phyloP scores from a whole-genome alignment of 2,329 filamentous ascomycete species.

The Dactylellina parvicollis region DNA sequence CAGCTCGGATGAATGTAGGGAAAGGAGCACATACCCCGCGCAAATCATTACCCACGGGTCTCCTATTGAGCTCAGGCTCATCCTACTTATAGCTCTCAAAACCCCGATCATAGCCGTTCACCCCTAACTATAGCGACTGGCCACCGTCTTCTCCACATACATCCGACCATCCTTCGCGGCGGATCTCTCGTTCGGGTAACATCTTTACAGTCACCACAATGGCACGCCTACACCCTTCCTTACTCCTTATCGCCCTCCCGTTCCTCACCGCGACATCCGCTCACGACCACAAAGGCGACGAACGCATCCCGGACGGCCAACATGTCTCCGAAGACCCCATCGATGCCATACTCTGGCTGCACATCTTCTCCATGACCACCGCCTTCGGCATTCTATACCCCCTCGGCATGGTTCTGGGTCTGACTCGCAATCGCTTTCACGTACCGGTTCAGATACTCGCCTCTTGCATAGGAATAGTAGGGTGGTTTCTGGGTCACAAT shows the following conservation, averaged over 20 bases:
- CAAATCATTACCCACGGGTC: background rate
- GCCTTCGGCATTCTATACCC: slow-evolving; percentile 94
- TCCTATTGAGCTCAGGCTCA: background rate
- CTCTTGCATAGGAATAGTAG: slow-evolving; percentile 78
- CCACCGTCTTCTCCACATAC: background rate
- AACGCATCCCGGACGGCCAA: slow-evolving; percentile 38
- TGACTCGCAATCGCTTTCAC: slow-evolving; percentile 91
- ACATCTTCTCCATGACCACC: slow-evolving; percentile 87
- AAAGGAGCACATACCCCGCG: too few species aligned
- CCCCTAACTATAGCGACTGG: background rate
- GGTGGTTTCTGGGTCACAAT: slow-evolving; percentile 82
- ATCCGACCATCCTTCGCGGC: background rate
- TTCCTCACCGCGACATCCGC: slow-evolving; percentile 57
- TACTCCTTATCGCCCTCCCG: background rate
- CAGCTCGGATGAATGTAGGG: background rate
- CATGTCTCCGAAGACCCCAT: slow-evolving; percentile 55
- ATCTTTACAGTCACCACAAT: slow-evolving; percentile 1
- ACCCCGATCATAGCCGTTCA: background rate
- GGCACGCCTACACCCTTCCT: slow-evolving; percentile 15
- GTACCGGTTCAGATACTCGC: slow-evolving; percentile 84
- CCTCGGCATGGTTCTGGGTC: slow-evolving; percentile 80
- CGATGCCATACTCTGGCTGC: slow-evolving; percentile 88
- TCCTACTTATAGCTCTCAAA: background rate
- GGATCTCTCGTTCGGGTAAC: slow-evolving; percentile 6
- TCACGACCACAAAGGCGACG: slow-evolving; percentile 39